Conservation (phyloP, 495 filamentous ascomycete genomes). For the Xylaria flabelliformis region DNA sequence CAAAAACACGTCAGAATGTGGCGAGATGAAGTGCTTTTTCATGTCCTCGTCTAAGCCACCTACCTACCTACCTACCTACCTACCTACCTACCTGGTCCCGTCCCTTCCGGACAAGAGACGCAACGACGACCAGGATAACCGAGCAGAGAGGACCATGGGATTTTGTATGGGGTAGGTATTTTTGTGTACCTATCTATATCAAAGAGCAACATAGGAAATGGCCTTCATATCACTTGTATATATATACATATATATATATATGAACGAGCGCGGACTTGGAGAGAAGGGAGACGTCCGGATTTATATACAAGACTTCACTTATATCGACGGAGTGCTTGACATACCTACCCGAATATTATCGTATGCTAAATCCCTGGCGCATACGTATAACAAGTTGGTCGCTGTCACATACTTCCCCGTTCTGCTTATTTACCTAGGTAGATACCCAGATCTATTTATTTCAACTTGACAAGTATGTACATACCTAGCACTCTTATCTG, state of each 20-base stretch:
- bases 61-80: too few relatives aligned
- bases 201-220: background rate
- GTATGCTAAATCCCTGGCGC: background rate
- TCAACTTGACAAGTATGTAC: background rate
- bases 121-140: background rate
- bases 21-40: conserved; percentile 17
- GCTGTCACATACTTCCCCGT: background rate
- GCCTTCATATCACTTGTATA: background rate
- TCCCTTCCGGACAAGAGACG: conserved; percentile 4
- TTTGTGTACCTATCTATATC: background rate
- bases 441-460: background rate
- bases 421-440: background rate
- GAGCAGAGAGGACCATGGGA: background rate
- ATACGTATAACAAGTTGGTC: background rate
- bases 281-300: background rate
- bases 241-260: background rate
- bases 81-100: background rate
- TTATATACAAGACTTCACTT: background rate
- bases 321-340: background rate
- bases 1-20: conserved; percentile 22
- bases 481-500: background rate
- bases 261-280: background rate
- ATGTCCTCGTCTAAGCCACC: background rate
- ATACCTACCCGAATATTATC: background rate
- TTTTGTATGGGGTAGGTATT: background rate